Evolutionary conservation across 2,329 filamentous ascomycete species (phyloP), one percentile per base, ranked within the genome.

Genomic region (Fulvia fulva): DNA sequence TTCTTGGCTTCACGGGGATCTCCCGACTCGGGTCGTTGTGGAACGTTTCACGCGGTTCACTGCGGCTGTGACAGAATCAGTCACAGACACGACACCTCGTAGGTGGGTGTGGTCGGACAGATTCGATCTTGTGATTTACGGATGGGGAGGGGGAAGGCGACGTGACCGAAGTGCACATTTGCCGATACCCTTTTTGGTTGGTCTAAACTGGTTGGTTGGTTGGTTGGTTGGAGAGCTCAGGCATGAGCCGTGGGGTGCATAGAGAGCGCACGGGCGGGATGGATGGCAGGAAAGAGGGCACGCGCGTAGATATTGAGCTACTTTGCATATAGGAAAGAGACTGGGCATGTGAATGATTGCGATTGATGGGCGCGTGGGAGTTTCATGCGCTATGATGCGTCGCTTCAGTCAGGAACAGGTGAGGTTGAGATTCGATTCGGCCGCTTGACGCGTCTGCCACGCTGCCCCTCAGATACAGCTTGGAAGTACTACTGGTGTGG

Each of bases 101-200:
- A n/a, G 21, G 44, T 25, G 44, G 21, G 25, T 25, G 44, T 47
- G 22, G 21, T 26, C 21, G 12, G 47, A 25, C 23, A 50, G 21
- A 53, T 11, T 53, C 51, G 51, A 26, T 44, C 23, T 22, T 9
- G 51, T 37, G 21, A 44, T 22, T 44, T 45, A 22, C 14, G 41
- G 51, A 26, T 8, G 30, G 16, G 21, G 16, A n/a, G n/a, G 34
- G 26, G 9, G 25, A 12, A 22, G 32, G 21, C 23, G 19, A 44
- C 51, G 21, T 16, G 19, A 44, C 51, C 32, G 30, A 32, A 32
- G 22, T 50, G 47, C 26, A 50, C 47, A 50, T 34, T 47, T 54
- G 47, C 52, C 37, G 52, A 54, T 54, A 54, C 52, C 52, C 52
- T 54, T 1, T 37, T 54, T 51, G 49, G 28, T 46, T 54, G 37